phyloP scores from a whole-genome alignment of 495 filamentous ascomycete genomes.

The Rhypophila decipiens region DNA sequence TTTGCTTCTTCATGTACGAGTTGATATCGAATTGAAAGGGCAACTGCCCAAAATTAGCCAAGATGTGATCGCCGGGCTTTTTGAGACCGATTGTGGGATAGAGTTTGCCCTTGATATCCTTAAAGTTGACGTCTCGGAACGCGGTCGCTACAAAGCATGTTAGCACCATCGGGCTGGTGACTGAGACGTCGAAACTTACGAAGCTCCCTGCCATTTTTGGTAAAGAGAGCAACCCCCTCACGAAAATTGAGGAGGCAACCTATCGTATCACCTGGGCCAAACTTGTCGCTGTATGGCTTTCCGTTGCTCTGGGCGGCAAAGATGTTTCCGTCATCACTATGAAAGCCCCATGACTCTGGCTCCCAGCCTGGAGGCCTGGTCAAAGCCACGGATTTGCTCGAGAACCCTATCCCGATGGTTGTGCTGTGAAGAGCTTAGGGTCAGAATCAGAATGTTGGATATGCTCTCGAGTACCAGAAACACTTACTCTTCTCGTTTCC shows the following conservation, averaged over 20 bases:
- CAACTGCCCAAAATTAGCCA: slow-evolving; percentile 85
- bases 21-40: slow-evolving; percentile 94
- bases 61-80: slow-evolving; percentile 73
- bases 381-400: slow-evolving; percentile 64
- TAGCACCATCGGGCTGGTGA: slow-evolving; percentile 4
- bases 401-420: slow-evolving; percentile 87
- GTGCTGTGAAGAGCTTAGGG: slow-evolving; percentile 36
- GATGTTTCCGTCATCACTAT: slow-evolving; percentile 89
- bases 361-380: slow-evolving; percentile 91
- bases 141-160: slow-evolving; percentile 56
- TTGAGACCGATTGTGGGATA: slow-evolving; percentile 95
- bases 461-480: neutral
- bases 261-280: slow-evolving; percentile 66
- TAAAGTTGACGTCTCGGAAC: slow-evolving; percentile 76
- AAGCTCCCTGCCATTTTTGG: slow-evolving; percentile 78
- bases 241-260: slow-evolving; percentile 94
- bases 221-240: slow-evolving; percentile 84
- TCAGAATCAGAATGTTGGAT: slow-evolving; percentile 1
- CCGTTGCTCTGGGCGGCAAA: slow-evolving; percentile 72
- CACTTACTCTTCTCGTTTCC: slow-evolving; percentile 81
- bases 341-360: slow-evolving; percentile 92
- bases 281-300: slow-evolving; percentile 69
- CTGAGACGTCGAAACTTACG: slow-evolving; percentile 43
- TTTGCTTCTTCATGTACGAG: slow-evolving; percentile 66
- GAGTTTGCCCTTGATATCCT: slow-evolving; percentile 48